Conservation (phyloP, 1,284 basidiomycete genomes). For the Sporisorium reilianum region DNA sequence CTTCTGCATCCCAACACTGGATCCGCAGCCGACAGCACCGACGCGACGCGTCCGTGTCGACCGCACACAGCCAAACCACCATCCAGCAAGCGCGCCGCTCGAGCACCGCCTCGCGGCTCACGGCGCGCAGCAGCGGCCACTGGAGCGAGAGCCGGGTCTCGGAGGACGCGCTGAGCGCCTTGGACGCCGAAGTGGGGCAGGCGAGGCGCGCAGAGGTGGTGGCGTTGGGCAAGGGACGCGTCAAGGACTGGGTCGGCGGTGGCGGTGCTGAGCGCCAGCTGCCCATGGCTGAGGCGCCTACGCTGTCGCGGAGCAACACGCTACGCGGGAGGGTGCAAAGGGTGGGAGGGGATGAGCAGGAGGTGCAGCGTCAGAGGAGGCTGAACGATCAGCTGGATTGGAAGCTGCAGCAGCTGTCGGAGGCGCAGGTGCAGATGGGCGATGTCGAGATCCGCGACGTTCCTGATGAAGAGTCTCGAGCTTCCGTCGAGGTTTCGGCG, state of each 20-base stretch:
- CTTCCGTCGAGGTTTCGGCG: not conserved
- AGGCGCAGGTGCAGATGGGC: constrained; percentile 10
- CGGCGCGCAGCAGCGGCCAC: constrained; percentile 40
- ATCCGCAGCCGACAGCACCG: constrained; percentile 26
- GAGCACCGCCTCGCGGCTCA: constrained; percentile 38
- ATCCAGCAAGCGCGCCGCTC: constrained; percentile 24
- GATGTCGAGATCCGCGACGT: constrained; percentile 6
- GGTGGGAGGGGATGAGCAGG: not conserved
- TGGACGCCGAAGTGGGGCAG: constrained; percentile 52
- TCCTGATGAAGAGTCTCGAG: constrained; percentile 7
- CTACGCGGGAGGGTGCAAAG: constrained; percentile 25
- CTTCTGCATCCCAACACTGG: constrained; percentile 23
- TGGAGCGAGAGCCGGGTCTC: constrained; percentile 43
- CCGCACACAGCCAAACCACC: constrained; percentile 22
- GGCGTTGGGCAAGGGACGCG: constrained; percentile 48
- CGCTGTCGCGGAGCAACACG: constrained; percentile 42
- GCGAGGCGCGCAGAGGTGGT: constrained; percentile 46
- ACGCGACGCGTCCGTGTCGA: constrained; percentile 22
- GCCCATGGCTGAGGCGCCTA: constrained; percentile 29
- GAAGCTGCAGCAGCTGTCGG: constrained; percentile 23
- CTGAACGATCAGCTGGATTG: constrained; percentile 29
- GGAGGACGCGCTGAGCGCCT: constrained; percentile 45
- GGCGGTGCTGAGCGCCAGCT: constrained; percentile 19
- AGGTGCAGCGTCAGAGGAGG: constrained; percentile 23
- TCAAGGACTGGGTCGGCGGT: constrained; percentile 47